Percentiles rank a stretch among this genome's conserved stretches.
Conservation (phyloP, 2,329 filamentous ascomycete species). For the Emydomyces testavorans region DNA sequence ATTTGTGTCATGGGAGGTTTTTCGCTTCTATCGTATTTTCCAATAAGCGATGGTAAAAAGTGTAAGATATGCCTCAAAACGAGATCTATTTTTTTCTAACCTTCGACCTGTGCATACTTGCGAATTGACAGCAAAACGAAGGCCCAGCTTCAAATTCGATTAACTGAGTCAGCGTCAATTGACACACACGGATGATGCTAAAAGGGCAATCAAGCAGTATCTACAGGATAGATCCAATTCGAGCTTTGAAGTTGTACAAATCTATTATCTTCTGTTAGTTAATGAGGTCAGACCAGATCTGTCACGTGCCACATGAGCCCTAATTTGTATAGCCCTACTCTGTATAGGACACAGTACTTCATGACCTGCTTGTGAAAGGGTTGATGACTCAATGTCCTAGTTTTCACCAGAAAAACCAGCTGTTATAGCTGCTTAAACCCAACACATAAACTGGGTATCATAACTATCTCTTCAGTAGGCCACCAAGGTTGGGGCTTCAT, state of each 20-base stretch:
- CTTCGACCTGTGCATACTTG: constrained; percentile 9
- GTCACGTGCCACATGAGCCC: constrained; percentile 1
- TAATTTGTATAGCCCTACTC: constrained; percentile 10
- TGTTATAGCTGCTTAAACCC: no score
- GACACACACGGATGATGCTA: not conserved
- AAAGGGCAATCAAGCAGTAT: no score
- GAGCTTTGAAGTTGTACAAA: no score
- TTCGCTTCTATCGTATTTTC: constrained; percentile 17
- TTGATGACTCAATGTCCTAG: no score
- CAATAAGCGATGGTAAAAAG: no score
- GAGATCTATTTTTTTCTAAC: constrained; percentile 8
- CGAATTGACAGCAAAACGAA: not conserved
- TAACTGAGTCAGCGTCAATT: not conserved
- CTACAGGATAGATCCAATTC: no score
- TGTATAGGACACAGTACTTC: not conserved
- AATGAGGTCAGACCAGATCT: no score
- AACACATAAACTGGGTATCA: no score
- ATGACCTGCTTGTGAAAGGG: not conserved
- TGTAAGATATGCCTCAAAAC: no score
- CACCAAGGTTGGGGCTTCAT: constrained; percentile 14
- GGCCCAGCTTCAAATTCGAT: not conserved
- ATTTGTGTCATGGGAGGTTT: constrained; percentile 16
- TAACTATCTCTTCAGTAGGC: constrained; percentile 14
- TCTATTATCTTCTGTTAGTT: no score
- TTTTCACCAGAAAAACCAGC: no score